Evolutionary conservation across 495 filamentous ascomycete species (phyloP).

Genomic region (Xylaria longipes): DNA sequence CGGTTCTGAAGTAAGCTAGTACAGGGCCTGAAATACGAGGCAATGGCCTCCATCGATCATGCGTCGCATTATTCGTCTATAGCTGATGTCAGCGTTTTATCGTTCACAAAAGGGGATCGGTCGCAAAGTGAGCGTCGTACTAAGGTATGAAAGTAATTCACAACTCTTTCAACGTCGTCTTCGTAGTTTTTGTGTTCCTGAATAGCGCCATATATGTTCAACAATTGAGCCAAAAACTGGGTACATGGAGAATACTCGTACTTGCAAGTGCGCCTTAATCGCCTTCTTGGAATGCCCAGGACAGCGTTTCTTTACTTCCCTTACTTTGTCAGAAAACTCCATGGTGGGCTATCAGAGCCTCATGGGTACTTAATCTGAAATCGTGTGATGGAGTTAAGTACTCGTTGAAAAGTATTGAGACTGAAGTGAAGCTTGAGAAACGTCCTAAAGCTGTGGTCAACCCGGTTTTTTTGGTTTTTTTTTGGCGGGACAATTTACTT

Average conservation of each 20-base stretch:
- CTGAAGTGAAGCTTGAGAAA: not conserved
- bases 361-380: not conserved
- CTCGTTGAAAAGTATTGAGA: not conserved
- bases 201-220: not conserved
- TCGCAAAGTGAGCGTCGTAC: not conserved
- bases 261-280: not conserved
- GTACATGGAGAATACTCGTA: not conserved
- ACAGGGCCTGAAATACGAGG: not conserved
- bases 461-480: too few relatives aligned
- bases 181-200: not conserved
- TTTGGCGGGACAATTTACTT: too few relatives aligned
- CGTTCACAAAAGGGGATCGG: not conserved
- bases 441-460: not conserved
- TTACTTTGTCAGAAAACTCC: not conserved
- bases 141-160: not conserved
- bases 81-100: not conserved
- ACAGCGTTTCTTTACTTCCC: not conserved
- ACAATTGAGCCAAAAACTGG: not conserved
- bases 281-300: not conserved
- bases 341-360: not conserved
- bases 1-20: not conserved
- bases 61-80: not conserved
- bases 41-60: not conserved
- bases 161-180: not conserved
- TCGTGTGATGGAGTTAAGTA: not conserved